Percentiles rank a stretch among this genome's conserved stretches.
Evolutionary conservation across 345 rosid genomes (phyloP).

Genomic region (Salix viminalis): DNA sequence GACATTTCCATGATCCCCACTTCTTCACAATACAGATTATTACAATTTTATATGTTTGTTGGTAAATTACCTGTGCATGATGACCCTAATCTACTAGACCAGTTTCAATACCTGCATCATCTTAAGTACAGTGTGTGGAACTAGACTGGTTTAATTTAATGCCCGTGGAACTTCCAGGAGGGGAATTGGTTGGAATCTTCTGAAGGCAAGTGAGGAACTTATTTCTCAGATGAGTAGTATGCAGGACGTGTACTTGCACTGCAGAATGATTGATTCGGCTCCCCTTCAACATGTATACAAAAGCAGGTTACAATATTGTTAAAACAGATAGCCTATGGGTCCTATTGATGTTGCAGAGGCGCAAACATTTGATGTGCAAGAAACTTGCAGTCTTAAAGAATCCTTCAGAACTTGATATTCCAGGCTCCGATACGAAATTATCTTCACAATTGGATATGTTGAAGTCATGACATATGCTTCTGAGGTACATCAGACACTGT

Average conservation of each 20-base stretch:
- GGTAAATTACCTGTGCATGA: neutral
- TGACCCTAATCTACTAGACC: neutral
- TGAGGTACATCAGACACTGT: conserved; percentile 18
- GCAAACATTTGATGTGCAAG: conserved; percentile 94
- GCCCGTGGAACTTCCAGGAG: conserved; percentile 46
- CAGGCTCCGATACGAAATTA: conserved; percentile 35
- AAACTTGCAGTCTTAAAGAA: conserved; percentile 38
- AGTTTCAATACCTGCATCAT: neutral
- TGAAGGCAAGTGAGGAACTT: conserved; percentile 83
- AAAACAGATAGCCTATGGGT: conserved; percentile 64
- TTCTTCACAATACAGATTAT: neutral
- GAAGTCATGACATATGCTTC: conserved; percentile 14
- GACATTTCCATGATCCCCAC: neutral
- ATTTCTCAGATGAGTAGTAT: conserved; percentile 55
- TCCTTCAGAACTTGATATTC: conserved; percentile 23
- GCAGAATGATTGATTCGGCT: conserved; percentile 87
- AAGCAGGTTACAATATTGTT: conserved; percentile 73
- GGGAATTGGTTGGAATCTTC: conserved; percentile 91
- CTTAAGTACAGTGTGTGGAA: neutral
- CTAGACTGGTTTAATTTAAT: neutral
- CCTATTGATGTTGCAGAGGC: conserved; percentile 72
- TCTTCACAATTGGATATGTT: conserved; percentile 29
- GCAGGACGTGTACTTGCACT: conserved; percentile 76
- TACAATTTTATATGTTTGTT: neutral
- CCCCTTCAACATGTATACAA: conserved; percentile 77